Evolutionary conservation across 768 basidiomycete genomes (phyloP).

Genomic region (Rubroboletus pulcherrimus): DNA sequence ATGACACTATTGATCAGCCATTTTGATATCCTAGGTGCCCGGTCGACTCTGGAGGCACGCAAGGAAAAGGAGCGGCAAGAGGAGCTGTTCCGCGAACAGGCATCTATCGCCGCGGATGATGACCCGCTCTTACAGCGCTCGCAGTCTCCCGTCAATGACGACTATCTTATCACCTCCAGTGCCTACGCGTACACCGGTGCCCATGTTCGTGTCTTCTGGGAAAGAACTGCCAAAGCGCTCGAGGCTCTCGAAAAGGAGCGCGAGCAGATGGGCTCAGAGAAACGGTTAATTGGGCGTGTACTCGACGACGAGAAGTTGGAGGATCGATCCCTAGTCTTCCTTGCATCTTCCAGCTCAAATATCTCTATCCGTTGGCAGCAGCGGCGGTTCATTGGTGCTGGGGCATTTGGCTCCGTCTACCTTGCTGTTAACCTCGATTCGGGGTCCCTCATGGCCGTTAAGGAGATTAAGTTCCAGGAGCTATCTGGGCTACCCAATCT

Average conservation of each 20-base stretch:
- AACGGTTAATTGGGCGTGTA: slow-evolving; percentile 83
- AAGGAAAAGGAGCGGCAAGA: slow-evolving; percentile 87
- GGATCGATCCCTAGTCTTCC: slow-evolving; percentile 89
- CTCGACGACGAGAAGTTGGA: slow-evolving; percentile 91
- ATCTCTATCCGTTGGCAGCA: slow-evolving; percentile 98
- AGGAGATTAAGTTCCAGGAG: slow-evolving; percentile 97
- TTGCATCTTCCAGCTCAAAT: slow-evolving; percentile 93
- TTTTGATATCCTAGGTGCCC: slow-evolving; percentile 96
- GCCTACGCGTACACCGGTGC: slow-evolving; percentile 52
- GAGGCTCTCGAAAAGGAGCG: slow-evolving; percentile 65
- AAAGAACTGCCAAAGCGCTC: slow-evolving; percentile 58
- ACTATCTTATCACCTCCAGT: slow-evolving; percentile 21
- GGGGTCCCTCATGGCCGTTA: slow-evolving; percentile 96
- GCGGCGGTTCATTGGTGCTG: slow-evolving; percentile 96
- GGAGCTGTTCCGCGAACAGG: slow-evolving; percentile 53
- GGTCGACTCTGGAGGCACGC: slow-evolving; percentile 82
- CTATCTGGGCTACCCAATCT: slow-evolving; percentile 82
- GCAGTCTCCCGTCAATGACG: slow-evolving; percentile 36
- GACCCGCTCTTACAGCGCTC: slow-evolving; percentile 45
- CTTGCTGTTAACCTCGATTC: slow-evolving; percentile 95
- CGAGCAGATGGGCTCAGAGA: slow-evolving; percentile 56
- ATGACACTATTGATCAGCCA: slow-evolving; percentile 97
- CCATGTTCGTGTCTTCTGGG: slow-evolving; percentile 73
- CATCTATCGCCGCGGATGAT: slow-evolving; percentile 44
- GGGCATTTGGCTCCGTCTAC: slow-evolving; percentile 99